Base-by-base conservation (phyloP, 2,329 filamentous ascomycete species). In the Beauveria australis region DNA sequence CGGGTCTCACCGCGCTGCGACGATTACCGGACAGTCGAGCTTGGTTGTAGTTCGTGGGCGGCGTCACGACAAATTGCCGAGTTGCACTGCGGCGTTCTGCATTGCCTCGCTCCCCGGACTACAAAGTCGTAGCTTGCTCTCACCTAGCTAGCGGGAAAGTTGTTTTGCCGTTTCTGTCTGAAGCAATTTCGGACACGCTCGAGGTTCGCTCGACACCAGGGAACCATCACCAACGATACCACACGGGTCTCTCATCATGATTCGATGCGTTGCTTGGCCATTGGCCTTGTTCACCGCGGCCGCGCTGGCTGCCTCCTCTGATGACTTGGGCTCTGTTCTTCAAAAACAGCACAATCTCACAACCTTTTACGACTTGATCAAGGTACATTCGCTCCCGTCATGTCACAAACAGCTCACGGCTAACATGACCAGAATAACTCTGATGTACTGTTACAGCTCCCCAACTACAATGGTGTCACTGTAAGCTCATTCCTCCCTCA, bases 281-380 rank as follows among this genome's bases (percentile, higher is more conserved):
- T n/a, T 56, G 60, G 49, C 28, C 48, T 5, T 58, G 18, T 37
- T 69, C 12, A 33, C 66, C 4, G 56, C 54, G 28, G 57, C 66
- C 12, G 61, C 40, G 37, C 63, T 65, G 5, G 66, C 66, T 19
- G 63, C 66, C 12, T 64, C 59, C 1, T 63, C 63, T 3, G 62
- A 69, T 30, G 75, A 78, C 62, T 64, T 81, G 51, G 76, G 75
- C 2, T 69, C 68, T 8, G 70, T 79, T 24, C 65, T 80, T 14
- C 66, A 70, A 6, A 68, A 66, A 4, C 71, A 78, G 53, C 69
- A 70, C 59, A 76, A 79, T 54, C 69, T 80, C 43, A 75, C 72
- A 9, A 79, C 72, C 2, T 80, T 75, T 64, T 75, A 76, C 63
- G 68, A 70, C 19, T 67, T 80, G 54, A 74, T 80, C 63, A 71